Conservation (phyloP, 768 basidiomycete genomes). For the Amanita rubescens region DNA sequence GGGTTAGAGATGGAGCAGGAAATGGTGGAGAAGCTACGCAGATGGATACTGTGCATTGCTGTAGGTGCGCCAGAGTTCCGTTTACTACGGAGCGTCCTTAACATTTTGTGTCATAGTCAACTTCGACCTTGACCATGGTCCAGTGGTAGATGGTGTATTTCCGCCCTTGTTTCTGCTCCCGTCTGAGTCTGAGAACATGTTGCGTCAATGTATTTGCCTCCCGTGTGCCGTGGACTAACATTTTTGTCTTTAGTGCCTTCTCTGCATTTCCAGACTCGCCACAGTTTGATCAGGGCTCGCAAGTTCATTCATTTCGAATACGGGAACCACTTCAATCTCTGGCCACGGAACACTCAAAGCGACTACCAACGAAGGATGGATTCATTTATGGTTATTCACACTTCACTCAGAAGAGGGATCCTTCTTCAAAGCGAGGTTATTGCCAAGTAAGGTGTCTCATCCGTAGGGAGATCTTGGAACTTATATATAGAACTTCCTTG, state of each 20-base stretch:
- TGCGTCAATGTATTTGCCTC: slow-evolving; percentile 18
- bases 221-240: background rate
- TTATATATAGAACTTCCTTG: background rate
- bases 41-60: slow-evolving; percentile 64
- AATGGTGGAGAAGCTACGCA: slow-evolving; percentile 41
- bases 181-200: slow-evolving; percentile 81
- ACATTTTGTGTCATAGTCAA: slow-evolving; percentile 42
- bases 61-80: slow-evolving; percentile 38
- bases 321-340: slow-evolving; percentile 37
- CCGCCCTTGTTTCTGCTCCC: slow-evolving; percentile 59
- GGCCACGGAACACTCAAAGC: slow-evolving; percentile 15
- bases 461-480: background rate
- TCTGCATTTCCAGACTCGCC: slow-evolving; percentile 88
- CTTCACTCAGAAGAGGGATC: slow-evolving; percentile 66
- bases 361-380: slow-evolving; percentile 44
- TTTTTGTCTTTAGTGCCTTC: slow-evolving; percentile 56
- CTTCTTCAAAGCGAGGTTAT: slow-evolving; percentile 68
- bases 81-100: background rate
- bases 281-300: slow-evolving; percentile 77
- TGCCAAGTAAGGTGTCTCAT: slow-evolving; percentile 46
- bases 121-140: slow-evolving; percentile 86
- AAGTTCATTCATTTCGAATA: slow-evolving; percentile 83
- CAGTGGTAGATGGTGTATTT: slow-evolving; percentile 64
- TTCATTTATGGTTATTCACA: slow-evolving; percentile 74
- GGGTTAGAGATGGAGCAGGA: slow-evolving; percentile 41